A percentile compares a stretch with the other conserved stretches of the same genome.
Evolutionary conservation across 78 protist genomes (phyloP).

Genomic region (Dictyostelium intermedium): DNA sequence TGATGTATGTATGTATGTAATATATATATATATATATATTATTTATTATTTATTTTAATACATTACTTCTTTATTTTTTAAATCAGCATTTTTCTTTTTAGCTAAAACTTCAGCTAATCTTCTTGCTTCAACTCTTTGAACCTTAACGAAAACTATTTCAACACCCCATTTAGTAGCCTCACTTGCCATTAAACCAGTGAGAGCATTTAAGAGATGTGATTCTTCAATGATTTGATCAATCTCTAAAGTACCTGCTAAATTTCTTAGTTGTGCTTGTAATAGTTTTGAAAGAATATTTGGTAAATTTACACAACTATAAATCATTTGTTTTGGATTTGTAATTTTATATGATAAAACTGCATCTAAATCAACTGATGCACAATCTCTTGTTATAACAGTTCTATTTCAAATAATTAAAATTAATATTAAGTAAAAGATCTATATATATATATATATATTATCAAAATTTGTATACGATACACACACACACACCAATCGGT

Average conservation of each 20-base stretch:
- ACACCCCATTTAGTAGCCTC: slow-evolving; percentile 15
- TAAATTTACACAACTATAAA: slow-evolving; percentile 19
- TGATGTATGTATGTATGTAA: neutral
- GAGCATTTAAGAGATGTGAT: neutral
- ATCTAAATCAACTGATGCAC: slow-evolving; percentile 10
- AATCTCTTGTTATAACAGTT: slow-evolving; percentile 16
- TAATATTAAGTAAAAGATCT: neutral
- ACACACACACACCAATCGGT: too few relatives aligned
- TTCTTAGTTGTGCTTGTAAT: slow-evolving; percentile 20
- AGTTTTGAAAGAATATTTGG: slow-evolving; percentile 25
- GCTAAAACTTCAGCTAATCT: neutral
- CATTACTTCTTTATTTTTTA: slow-evolving; percentile 5
- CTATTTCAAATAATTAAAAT: neutral
- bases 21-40: neutral
- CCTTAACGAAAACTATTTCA: slow-evolving; percentile 18
- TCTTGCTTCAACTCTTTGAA: slow-evolving; percentile 8
- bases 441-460: too few relatives aligned
- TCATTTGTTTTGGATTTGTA: slow-evolving; percentile 23
- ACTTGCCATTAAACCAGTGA: slow-evolving; percentile 1
- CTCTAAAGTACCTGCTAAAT: neutral
- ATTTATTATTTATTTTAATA: neutral
- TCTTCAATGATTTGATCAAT: slow-evolving; percentile 30
- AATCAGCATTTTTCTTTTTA: neutral
- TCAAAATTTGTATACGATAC: too few relatives aligned
- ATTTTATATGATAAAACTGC: slow-evolving; percentile 17